A percentile compares a stretch with the other conserved stretches of the same genome.
phyloP scores from a whole-genome alignment of 768 basidiomycete species.

The Calocybe indica region DNA sequence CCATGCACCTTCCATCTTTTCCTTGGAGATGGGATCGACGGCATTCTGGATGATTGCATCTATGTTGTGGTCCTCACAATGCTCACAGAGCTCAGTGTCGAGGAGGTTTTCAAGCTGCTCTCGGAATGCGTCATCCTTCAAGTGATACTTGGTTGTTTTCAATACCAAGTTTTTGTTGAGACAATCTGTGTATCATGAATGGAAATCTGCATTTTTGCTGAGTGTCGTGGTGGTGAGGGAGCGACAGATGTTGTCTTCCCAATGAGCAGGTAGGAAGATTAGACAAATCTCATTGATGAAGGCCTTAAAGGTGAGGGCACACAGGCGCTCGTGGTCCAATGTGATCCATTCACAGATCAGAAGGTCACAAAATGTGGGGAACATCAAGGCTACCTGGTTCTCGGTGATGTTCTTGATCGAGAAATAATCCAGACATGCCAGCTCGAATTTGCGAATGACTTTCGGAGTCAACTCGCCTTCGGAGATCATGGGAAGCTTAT shows the following conservation, averaged over 20 bases:
- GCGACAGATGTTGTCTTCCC: slow-evolving; percentile 7
- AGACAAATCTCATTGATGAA: slow-evolving; percentile 8
- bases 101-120: too few species aligned
- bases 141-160: too few species aligned
- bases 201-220: neutral
- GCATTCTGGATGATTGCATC: too few species aligned
- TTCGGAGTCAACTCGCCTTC: too few species aligned
- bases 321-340: slow-evolving; percentile 3
- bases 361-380: too few species aligned
- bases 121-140: too few species aligned
- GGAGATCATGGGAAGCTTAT: slow-evolving; percentile 3
- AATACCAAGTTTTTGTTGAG: too few species aligned
- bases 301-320: slow-evolving; percentile 4
- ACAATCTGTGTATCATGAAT: too few species aligned
- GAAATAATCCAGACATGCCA: neutral
- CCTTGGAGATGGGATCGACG: too few species aligned
- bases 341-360: slow-evolving; percentile 11
- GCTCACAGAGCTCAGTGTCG: too few species aligned
- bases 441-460: slow-evolving; percentile 1
- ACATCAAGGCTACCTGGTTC: slow-evolving; percentile 1
- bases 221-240: neutral
- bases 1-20: too few species aligned
- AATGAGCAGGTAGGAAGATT: slow-evolving; percentile 11
- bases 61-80: too few species aligned
- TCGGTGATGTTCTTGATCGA: neutral